These are phyloP conservation scores for Aureobasidium melanogenum DNA, from an alignment of 2,329 filamentous ascomycete genomes.

Conservation along the genomic window DNA sequence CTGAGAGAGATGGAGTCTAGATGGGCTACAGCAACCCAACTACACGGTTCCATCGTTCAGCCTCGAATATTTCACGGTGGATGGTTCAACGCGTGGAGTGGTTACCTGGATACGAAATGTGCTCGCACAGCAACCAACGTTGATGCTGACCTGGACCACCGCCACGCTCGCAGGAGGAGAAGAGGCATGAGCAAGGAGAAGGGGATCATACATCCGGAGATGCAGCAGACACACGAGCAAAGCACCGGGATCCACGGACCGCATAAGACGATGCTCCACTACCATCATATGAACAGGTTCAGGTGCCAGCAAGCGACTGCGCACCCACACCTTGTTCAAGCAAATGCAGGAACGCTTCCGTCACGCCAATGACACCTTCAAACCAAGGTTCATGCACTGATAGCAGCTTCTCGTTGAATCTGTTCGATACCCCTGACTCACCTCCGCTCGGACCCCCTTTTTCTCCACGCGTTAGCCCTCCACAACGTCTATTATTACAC, in stretches of 20 bases:
- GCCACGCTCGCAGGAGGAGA: not conserved
- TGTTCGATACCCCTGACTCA: not conserved
- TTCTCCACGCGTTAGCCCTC: not conserved
- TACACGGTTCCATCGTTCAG: not conserved
- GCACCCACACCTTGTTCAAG: not conserved
- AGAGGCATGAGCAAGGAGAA: not conserved
- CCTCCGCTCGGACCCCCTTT: not conserved
- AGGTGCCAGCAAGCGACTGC: slow-evolving; percentile 7
- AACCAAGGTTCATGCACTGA: not conserved
- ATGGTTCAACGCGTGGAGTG: not conserved
- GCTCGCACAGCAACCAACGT: not conserved
- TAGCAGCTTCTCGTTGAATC: not conserved
- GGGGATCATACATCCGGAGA: not conserved
- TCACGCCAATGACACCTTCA: not conserved
- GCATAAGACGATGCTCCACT: not conserved
- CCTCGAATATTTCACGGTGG: not conserved
- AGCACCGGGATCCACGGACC: not conserved
- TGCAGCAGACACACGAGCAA: not conserved
- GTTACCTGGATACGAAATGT: not conserved
- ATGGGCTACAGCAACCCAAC: not conserved
- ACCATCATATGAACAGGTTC: not conserved
- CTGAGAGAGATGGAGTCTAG: not conserved
- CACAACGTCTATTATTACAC: not conserved
- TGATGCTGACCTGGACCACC: not conserved
- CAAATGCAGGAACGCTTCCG: not conserved